A percentile compares a stretch with the other conserved stretches of the same genome.
Evolutionary conservation across 495 filamentous ascomycete species (phyloP).

Genomic region (Penicillium riverlandense): DNA sequence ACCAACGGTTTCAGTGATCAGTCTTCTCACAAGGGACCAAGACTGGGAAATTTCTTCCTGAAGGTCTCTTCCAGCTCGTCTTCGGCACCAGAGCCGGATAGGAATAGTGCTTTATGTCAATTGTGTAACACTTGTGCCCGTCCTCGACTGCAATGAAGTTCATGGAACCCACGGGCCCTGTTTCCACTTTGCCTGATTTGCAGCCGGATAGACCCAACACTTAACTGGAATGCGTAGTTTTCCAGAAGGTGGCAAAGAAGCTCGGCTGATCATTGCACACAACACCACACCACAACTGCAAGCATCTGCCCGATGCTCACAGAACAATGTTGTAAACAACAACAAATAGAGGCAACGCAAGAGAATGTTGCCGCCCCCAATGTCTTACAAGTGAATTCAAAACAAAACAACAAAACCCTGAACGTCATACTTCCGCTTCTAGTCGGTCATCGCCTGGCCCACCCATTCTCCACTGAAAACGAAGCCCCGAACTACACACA

Average conservation of each 20-base stretch:
- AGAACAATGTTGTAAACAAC: too few relatives aligned
- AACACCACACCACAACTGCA: background rate
- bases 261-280: constrained; percentile 5
- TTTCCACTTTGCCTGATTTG: constrained; percentile 7
- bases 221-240: constrained; percentile 15
- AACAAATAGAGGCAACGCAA: too few relatives aligned
- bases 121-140: background rate
- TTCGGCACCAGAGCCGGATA: too few relatives aligned
- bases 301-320: too few relatives aligned
- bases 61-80: too few relatives aligned
- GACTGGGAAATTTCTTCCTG: too few relatives aligned
- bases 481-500: background rate
- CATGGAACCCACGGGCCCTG: constrained; percentile 5
- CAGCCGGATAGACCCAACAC: constrained; percentile 1
- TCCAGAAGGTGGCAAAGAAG: constrained; percentile 23
- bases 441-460: background rate
- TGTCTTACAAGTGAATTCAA: too few relatives aligned
- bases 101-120: background rate
- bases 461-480: constrained; percentile 9
- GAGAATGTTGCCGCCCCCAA: too few relatives aligned
- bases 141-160: constrained; percentile 6
- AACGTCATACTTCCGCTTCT: too few relatives aligned
- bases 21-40: too few relatives aligned
- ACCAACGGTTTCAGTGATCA: too few relatives aligned
- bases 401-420: too few relatives aligned